phyloP scores from a whole-genome alignment of 805 yeast species.

The Hanseniaspora opuntiae region DNA sequence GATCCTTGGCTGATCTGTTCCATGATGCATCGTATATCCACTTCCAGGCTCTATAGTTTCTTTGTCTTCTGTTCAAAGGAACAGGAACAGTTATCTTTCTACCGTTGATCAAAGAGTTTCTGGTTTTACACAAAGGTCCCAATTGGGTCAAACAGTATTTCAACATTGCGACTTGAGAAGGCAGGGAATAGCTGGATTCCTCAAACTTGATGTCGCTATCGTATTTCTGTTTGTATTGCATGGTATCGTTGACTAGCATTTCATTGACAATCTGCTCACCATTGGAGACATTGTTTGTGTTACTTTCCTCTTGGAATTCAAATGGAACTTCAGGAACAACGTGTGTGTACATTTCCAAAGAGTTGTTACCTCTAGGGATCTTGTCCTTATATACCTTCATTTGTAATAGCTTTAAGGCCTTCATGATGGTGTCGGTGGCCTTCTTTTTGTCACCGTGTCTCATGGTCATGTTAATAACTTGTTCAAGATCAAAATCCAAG shows the following conservation, averaged over 20 bases:
- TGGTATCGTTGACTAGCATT: neutral
- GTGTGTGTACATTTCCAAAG: neutral
- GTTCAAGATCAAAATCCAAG: constrained; percentile 55
- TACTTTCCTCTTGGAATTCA: neutral
- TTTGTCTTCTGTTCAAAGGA: constrained; percentile 69
- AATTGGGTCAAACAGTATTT: constrained; percentile 62
- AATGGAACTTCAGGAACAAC: constrained; percentile 7
- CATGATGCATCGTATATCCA: constrained; percentile 84
- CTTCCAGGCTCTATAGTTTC: constrained; percentile 71
- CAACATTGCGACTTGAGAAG: constrained; percentile 53
- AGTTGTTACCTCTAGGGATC: constrained; percentile 28
- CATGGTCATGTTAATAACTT: constrained; percentile 80
- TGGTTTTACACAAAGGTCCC: constrained; percentile 71
- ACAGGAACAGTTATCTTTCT: constrained; percentile 77
- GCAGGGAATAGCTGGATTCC: neutral
- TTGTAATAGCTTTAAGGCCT: constrained; percentile 59
- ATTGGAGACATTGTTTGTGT: neutral
- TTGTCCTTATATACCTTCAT: constrained; percentile 39
- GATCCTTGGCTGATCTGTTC: constrained; percentile 65
- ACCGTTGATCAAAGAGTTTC: constrained; percentile 34
- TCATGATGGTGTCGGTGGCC: constrained; percentile 59
- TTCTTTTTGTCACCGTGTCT: constrained; percentile 74
- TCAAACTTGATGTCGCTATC: neutral
- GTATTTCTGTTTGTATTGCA: neutral
- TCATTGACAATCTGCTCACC: neutral